phyloP scores from a whole-genome alignment of 1,284 basidiomycete species.

The Rhodofomes roseus region DNA sequence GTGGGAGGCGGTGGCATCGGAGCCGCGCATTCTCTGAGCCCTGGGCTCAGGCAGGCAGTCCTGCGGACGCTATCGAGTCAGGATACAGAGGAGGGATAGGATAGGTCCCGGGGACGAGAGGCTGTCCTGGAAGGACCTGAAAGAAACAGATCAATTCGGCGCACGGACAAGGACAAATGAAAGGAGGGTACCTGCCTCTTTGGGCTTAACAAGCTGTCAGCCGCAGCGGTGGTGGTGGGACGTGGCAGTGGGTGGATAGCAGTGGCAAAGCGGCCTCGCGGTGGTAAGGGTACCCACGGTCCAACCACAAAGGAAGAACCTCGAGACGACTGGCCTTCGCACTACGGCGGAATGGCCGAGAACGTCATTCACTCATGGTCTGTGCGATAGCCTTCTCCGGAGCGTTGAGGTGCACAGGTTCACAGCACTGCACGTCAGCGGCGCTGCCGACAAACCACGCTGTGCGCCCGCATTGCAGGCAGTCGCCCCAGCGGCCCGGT shows the following conservation, averaged over 20 bases:
- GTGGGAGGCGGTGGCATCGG: background rate
- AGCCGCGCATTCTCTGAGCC: background rate
- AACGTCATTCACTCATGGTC: background rate
- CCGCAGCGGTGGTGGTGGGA: background rate
- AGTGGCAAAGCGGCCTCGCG: background rate
- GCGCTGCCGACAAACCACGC: background rate
- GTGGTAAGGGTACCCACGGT: background rate
- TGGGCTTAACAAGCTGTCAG: background rate
- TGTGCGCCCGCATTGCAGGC: background rate
- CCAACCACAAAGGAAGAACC: constrained; percentile 1
- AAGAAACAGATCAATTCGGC: background rate
- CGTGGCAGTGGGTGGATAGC: background rate
- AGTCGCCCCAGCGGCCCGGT: too few relatives aligned
- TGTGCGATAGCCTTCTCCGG: too few relatives aligned
- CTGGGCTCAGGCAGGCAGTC: background rate
- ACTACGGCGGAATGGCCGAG: background rate
- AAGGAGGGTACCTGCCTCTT: background rate
- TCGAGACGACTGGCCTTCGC: background rate
- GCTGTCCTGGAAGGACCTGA: background rate
- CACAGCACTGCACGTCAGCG: background rate
- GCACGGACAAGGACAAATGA: background rate
- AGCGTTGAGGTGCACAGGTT: background rate
- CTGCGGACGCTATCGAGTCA: background rate
- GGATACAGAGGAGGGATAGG: background rate
- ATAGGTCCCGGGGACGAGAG: background rate